Evolutionary conservation across 2,329 filamentous ascomycete species (phyloP), one percentile per base, ranked within the genome.

Genomic region (Fusarium begoniae): DNA sequence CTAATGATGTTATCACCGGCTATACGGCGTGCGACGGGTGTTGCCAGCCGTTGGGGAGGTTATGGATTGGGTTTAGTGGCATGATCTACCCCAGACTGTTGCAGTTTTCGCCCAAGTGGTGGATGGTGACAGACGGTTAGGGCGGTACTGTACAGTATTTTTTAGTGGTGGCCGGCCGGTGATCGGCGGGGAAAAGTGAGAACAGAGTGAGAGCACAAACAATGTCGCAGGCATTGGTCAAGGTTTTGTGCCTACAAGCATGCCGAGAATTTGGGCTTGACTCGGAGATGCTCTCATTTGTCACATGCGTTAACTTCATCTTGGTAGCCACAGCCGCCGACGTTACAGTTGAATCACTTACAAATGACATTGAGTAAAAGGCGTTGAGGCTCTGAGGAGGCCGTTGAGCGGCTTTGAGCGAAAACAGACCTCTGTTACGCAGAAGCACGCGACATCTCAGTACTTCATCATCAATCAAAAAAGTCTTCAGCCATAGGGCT

Each of bases 31-130:
- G 26, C 22, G 30, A 40, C 15, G 38, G 40, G 53, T 28, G 45
- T 48, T 41, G 5, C 13, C 38, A 11, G 30, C 51, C 37, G 58
- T 62, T 43, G 37, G 8, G 48, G 11, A 30, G 48, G 38, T 17
- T 13, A 17, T 57, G n/a, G 9, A 56, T 28, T 48, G 14, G 24
- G 32, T 48, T 65, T 32, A 53, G 60, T 51, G 51, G 51, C 14
- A 30, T 51, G 28, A 32, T 8, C 18, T 53, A 61, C 67, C 66
- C 67, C 67, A 53, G 65, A 69, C 17, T 69, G 11, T 20, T 26
- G 45, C 38, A 24, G 15, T 32, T 26, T 35, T 14, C 18, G 45
- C n/a, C 8, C 24, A 17, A 32, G 17, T 62, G 38, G 32, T 56
- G 58, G 38, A 38, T 64, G 26, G 37, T n/a, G 43, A 18, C 26